Base-by-base conservation (phyloP, 2,329 filamentous ascomycete species). In the Lecanicillium sp. region DNA sequence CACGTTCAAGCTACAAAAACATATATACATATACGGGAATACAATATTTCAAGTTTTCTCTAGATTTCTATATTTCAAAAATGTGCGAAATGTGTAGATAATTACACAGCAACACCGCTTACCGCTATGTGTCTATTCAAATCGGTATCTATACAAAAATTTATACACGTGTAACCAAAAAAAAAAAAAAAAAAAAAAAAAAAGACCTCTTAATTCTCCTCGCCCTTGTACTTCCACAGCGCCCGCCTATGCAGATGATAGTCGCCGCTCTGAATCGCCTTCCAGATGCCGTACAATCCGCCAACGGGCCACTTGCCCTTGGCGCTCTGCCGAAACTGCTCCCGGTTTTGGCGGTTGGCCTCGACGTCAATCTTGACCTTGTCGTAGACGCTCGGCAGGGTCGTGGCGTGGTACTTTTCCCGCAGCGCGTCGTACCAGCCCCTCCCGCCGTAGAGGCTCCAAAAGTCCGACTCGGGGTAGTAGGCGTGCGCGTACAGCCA, bases 401-500 rank as follows among this genome's bases (percentile, higher is more conserved):
- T 66, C 1, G 62, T 64, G 11, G 81, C 83, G 34, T 68, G 56
- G 58, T 84, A 87, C 54, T 81, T 83, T 17, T 53, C 44, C 13
- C 83, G 65, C 48, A 87, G 62, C 2, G 53, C 63, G 22, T 84
- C 72, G 55, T 87, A 87, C 70, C 71, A 77, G 15, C 55, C 50
- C 31, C 64, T 59, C 22, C 11, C 11, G 40, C 67, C 68, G 55
- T 85, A 85, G 37, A 79, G 65, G 25, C 62, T 51, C 79, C 80
- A 85, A 60, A 85, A 87, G 53, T 84, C 77, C 1, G 71, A 63
- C 53, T 84, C 74, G n/a, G 74, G 71, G 58, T 92, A 92, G 63
- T 88, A 94, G 0, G 85, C 83, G 52, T 90, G 84, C 3, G 87
- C 86, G 59, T 94, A 94, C 11, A 94, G 66, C 83, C 86, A 92